phyloP scores from a whole-genome alignment of 768 basidiomycete species.

The Leccinum boreale region DNA sequence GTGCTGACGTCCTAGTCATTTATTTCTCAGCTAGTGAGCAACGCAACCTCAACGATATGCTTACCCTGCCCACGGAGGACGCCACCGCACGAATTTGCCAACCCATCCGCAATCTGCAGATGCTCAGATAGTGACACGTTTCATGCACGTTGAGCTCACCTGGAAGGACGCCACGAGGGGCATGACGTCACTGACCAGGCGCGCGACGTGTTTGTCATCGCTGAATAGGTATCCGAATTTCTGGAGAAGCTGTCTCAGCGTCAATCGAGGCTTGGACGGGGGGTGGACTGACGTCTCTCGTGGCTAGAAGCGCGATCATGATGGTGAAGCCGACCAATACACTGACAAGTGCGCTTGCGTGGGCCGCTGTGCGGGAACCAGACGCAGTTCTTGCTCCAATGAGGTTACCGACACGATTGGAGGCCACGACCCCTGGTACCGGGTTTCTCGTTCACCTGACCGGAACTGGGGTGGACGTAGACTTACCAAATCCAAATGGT shows the following conservation, averaged over 20 bases:
- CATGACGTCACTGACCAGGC: constrained; percentile 48
- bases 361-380: constrained; percentile 56
- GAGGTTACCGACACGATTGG: constrained; percentile 69
- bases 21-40: constrained; percentile 3
- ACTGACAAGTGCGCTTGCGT: constrained; percentile 62
- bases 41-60: not conserved
- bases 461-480: not conserved
- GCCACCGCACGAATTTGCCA: constrained; percentile 50
- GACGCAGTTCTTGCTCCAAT: constrained; percentile 55
- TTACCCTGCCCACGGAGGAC: constrained; percentile 47
- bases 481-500: constrained; percentile 65
- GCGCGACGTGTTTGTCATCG: constrained; percentile 53
- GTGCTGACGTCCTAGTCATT: constrained; percentile 49
- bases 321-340: constrained; percentile 55
- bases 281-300: constrained; percentile 47
- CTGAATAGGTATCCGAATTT: constrained; percentile 68
- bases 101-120: constrained; percentile 45
- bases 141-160: constrained; percentile 21
- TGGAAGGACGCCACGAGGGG: constrained; percentile 56
- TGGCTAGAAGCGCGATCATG: constrained; percentile 55
- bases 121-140: not conserved
- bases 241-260: constrained; percentile 21
- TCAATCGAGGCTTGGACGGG: not conserved
- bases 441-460: not conserved
- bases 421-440: constrained; percentile 59